These are phyloP conservation scores for Arthonia radiata DNA, from an alignment of 495 filamentous ascomycete genomes.

Conservation along the genomic window DNA sequence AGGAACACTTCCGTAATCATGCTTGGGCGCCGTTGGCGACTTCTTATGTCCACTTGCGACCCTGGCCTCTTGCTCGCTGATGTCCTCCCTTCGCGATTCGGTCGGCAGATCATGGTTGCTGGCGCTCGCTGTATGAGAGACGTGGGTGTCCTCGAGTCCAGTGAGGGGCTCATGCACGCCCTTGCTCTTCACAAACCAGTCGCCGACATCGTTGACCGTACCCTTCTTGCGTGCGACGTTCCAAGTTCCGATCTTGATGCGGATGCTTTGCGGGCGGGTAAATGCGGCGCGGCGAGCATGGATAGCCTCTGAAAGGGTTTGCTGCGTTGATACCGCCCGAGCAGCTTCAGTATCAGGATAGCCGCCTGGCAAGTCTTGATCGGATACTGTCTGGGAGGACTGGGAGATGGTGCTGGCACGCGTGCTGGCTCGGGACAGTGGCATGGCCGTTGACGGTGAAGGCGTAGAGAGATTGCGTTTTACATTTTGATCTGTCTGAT, in stretches of 20 bases:
- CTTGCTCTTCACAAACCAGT: conserved; percentile 62
- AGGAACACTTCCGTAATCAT: conserved; percentile 13
- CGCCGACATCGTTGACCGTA: conserved; percentile 63
- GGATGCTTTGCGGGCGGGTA: conserved; percentile 37
- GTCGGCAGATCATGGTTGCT: conserved; percentile 2
- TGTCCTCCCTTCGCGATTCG: conserved; percentile 8
- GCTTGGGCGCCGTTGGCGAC: conserved; percentile 13
- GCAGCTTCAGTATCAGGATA: conserved; percentile 8
- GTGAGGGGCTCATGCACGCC: conserved; percentile 36
- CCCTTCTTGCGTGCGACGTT: conserved; percentile 69
- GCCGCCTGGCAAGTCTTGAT: conserved; percentile 14
- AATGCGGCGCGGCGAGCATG: conserved; percentile 56
- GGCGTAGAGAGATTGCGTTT: too few relatives aligned
- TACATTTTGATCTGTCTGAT: too few relatives aligned
- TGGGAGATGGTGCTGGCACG: too few relatives aligned
- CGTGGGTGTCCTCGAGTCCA: conserved; percentile 19
- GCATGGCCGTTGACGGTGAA: too few relatives aligned
- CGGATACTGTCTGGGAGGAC: too few relatives aligned
- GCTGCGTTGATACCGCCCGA: conserved; percentile 8
- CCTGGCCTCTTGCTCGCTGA: conserved; percentile 22
- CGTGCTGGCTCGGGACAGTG: too few relatives aligned
- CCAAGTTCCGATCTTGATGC: conserved; percentile 79
- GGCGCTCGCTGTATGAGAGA: conserved; percentile 5
- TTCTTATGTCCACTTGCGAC: conserved; percentile 13
- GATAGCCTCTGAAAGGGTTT: conserved; percentile 32